Conservation (phyloP, 116 monocot genomes). For the Dioscorea cayenensis region DNA sequence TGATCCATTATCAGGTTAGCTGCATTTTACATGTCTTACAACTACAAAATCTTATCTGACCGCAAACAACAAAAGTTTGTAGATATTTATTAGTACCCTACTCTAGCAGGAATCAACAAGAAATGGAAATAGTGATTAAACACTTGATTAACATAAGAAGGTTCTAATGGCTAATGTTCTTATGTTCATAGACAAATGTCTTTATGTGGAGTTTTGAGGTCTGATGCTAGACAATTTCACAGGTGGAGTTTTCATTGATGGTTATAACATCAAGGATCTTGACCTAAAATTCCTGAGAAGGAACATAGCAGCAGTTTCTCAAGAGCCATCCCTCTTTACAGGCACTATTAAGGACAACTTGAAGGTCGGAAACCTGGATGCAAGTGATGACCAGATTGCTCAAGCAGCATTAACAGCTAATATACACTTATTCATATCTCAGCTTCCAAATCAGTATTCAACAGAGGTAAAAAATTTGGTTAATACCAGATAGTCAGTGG, state of each 20-base stretch:
- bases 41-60: too few species aligned
- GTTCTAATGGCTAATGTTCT: too few species aligned
- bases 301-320: conserved; percentile 36
- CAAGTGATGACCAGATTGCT: conserved; percentile 27
- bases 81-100: too few species aligned
- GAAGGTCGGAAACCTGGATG: conserved; percentile 30
- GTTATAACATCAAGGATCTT: conserved; percentile 33
- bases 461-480: conserved; percentile 35
- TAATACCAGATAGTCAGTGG: background rate
- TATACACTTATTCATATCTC: conserved; percentile 45
- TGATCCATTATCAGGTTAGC: conserved; percentile 16
- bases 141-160: too few species aligned
- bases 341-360: conserved; percentile 43
- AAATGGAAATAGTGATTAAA: too few species aligned
- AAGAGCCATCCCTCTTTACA: conserved; percentile 50
- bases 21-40: background rate
- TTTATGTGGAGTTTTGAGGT: background rate
- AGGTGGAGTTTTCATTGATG: conserved; percentile 44
- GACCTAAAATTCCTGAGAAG: conserved; percentile 36
- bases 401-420: conserved; percentile 39
- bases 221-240: conserved; percentile 1
- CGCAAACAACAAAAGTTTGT: too few species aligned
- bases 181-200: too few species aligned
- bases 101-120: too few species aligned
- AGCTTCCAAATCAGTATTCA: conserved; percentile 34